Evolutionary conservation across 140 eudicot genomes (phyloP), one percentile per base, ranked within the genome.

Genomic region (Bidens hawaiensis): DNA sequence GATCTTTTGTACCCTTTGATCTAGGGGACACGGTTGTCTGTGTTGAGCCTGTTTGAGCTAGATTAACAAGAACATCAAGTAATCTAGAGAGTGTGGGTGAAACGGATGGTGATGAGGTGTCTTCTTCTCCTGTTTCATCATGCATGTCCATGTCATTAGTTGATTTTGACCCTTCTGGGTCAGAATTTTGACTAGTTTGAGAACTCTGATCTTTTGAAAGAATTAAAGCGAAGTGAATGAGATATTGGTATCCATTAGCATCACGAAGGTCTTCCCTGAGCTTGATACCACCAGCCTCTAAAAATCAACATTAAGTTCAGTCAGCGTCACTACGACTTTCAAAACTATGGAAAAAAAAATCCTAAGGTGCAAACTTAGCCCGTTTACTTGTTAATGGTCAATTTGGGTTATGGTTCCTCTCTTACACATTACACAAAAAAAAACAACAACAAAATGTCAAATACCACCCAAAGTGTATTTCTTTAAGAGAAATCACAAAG

Each of bases 261-360:
- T 88, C 88, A 56, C 83, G 99, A 67, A 93, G 81, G 75, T 93
- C 99, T 83, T 93, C 99, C 70, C 99, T 82, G 15, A 93, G 96
- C 67, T 77, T 73, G 67, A 81, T 70, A 68, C 95, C 95, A 76
- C 89, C 93, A 79, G 99, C 95, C 81, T 88, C 99, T 93, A 77
- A 71, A 79, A 67, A 67, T 71, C 53, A 77, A 52, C 67, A 60
- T 16, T 45, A 48, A 48, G 30, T 40, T 40, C 47, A 33, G 67
- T 76, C 57, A 78, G 78, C 73, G 62, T 64, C 59, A 56, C 31
- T 31, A 62, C 12, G 43, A 13, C 65, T 46, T 17, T 25, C 31
- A 49, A 23, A 33, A 60, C 60, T 23, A 61, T 70, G 27, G 7
- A 22, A 15, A 30, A 25, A 24, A 53, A 28, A 55, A 30, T n/a